phyloP scores from a whole-genome alignment of 2,329 filamentous ascomycete genomes.

The Xylariales sp. region DNA sequence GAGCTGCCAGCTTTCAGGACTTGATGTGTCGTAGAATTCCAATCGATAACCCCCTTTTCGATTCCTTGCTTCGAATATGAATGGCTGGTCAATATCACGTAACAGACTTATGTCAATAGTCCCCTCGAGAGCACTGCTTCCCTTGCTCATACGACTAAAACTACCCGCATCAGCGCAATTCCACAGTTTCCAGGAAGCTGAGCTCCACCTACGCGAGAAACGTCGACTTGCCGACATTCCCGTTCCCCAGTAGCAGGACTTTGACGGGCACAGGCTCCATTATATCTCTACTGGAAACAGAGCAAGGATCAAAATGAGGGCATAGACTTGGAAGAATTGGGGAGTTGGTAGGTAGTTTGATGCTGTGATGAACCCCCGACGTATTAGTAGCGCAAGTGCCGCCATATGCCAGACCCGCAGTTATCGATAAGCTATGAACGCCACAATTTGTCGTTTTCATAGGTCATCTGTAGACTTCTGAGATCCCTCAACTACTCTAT shows the following conservation, averaged over 20 bases:
- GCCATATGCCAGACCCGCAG: no score
- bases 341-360: no score
- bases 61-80: constrained; percentile 49
- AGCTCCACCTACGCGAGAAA: constrained; percentile 55
- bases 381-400: no score
- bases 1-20: constrained; percentile 54
- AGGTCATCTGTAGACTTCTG: no score
- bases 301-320: no score
- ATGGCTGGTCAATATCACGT: constrained; percentile 56
- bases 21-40: constrained; percentile 56
- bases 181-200: no score
- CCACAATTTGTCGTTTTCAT: no score
- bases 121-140: constrained; percentile 33
- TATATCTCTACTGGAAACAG: no score
- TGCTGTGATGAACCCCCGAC: no score
- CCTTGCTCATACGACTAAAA: constrained; percentile 47
- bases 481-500: no score
- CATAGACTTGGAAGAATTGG: no score
- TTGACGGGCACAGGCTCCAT: constrained; percentile 48
- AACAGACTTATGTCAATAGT: constrained; percentile 43
- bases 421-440: no score
- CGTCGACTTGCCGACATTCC: constrained; percentile 55
- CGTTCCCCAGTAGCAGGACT: constrained; percentile 56
- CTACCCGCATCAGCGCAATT: constrained; percentile 8
- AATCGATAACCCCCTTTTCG: constrained; percentile 45